Percentiles rank a stretch among this genome's conserved stretches.
Evolutionary conservation across 2,329 filamentous ascomycete genomes (phyloP).

Genomic region (Verruconis gallopava): DNA sequence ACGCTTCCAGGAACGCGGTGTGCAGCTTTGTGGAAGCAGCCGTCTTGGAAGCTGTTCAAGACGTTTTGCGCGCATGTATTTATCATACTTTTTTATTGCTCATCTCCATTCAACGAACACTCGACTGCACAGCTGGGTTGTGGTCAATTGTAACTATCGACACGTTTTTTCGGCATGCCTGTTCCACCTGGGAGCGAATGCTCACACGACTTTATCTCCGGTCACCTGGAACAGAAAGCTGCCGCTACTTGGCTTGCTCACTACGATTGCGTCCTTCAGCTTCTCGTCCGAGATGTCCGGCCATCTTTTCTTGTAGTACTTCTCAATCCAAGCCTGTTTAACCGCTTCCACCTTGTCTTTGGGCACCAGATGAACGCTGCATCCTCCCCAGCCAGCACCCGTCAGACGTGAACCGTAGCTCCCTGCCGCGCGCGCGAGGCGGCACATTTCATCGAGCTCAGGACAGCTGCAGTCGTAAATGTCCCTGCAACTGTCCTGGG

Average conservation of each 20-base stretch:
- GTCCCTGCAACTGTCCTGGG: conserved; percentile 75
- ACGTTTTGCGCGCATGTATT: too few species aligned
- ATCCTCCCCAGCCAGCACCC: conserved; percentile 93
- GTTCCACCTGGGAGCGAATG: too few species aligned
- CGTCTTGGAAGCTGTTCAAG: too few species aligned
- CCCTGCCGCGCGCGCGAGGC: conserved; percentile 63
- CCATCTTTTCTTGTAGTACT: conserved; percentile 69
- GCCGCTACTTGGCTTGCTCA: conserved; percentile 74
- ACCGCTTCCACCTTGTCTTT: conserved; percentile 69
- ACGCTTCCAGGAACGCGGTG: too few species aligned
- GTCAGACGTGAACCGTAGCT: conserved; percentile 77
- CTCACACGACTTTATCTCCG: conserved; percentile 5
- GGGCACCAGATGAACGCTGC: conserved; percentile 84
- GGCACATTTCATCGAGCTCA: conserved; percentile 81
- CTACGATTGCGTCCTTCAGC: conserved; percentile 66
- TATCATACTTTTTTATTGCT: too few species aligned
- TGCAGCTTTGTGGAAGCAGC: too few species aligned
- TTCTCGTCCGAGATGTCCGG: conserved; percentile 59
- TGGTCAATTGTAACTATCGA: too few species aligned
- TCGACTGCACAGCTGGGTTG: too few species aligned
- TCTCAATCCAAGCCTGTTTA: conserved; percentile 59
- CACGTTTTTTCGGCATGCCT: too few species aligned
- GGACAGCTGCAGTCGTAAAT: conserved; percentile 85
- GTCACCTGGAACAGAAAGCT: conserved; percentile 18
- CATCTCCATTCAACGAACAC: too few species aligned